A percentile compares a stretch with the other conserved stretches of the same genome.
These are phyloP conservation scores for Serendipita sp. DNA, from an alignment of 1,284 basidiomycete species.

Conservation along the genomic window DNA sequence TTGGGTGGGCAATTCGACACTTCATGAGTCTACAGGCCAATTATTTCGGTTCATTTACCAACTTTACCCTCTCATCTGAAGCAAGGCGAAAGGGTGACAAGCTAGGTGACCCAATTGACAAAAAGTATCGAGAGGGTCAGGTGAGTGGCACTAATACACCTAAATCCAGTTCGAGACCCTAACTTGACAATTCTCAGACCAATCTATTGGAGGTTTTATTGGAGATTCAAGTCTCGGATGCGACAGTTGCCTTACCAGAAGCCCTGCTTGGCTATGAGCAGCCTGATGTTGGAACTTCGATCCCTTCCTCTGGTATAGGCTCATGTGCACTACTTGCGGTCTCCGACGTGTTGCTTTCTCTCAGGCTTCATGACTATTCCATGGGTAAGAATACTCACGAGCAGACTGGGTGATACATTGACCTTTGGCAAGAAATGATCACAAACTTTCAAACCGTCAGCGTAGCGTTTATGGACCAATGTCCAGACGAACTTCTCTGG, in stretches of 20 bases:
- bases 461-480: conserved; percentile 35
- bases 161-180: conserved; percentile 7
- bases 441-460: conserved; percentile 52
- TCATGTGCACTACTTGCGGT: conserved; percentile 41
- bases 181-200: conserved; percentile 30
- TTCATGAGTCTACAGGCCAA: conserved; percentile 81
- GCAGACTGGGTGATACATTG: background rate
- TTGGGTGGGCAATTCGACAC: conserved; percentile 79
- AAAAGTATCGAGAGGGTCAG: conserved; percentile 64
- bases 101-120: conserved; percentile 65
- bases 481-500: conserved; percentile 28
- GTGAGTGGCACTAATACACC: conserved; percentile 27
- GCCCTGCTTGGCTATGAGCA: conserved; percentile 58
- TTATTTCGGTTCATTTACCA: conserved; percentile 83
- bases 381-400: conserved; percentile 48
- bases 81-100: conserved; percentile 46
- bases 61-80: conserved; percentile 76
- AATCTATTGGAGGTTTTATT: conserved; percentile 71
- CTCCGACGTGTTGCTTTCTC: conserved; percentile 57
- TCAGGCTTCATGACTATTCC: conserved; percentile 69
- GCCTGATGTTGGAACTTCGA: conserved; percentile 19
- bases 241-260: conserved; percentile 52
- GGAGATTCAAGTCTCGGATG: conserved; percentile 38
- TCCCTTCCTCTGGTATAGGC: conserved; percentile 29
- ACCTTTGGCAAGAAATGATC: conserved; percentile 47